Conservation (phyloP, 2,329 filamentous ascomycete species). For the Ophiostoma piceae region DNA sequence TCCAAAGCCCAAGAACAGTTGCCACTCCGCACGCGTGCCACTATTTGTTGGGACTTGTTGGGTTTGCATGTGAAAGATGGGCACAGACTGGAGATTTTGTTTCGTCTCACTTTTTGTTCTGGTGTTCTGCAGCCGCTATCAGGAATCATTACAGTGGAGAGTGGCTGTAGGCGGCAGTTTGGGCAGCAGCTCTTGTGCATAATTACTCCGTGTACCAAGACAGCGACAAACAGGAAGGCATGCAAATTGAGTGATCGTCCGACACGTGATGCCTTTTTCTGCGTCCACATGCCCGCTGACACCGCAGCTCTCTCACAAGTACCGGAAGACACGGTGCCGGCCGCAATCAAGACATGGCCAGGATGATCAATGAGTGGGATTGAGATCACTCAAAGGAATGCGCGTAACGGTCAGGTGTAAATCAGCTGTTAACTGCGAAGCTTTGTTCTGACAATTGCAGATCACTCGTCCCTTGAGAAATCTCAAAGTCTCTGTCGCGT, state of each 20-base stretch:
- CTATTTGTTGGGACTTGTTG: conserved; percentile 2
- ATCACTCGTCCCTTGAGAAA: not conserved
- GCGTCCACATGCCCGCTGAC: not conserved
- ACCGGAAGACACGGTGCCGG: not conserved
- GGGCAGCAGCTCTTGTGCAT: not conserved
- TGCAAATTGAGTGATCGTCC: not conserved
- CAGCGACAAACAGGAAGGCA: not conserved
- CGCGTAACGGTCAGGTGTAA: not conserved
- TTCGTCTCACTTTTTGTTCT: not conserved
- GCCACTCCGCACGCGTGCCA: not conserved
- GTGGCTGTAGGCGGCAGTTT: too few species aligned
- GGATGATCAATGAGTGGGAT: not conserved
- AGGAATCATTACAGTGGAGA: not conserved
- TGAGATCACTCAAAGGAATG: not conserved
- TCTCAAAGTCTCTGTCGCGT: too few species aligned
- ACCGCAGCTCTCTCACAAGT: not conserved
- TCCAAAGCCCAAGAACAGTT: not conserved
- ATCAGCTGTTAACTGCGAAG: not conserved
- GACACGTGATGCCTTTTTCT: not conserved
- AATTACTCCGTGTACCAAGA: not conserved
- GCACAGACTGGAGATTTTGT: not conserved
- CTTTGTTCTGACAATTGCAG: not conserved
- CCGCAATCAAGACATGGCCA: not conserved
- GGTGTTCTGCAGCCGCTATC: not conserved
- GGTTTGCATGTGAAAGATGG: conserved; percentile 7